Evolutionary conservation across 768 basidiomycete genomes (phyloP).

Genomic region (Lactarius trivialis): DNA sequence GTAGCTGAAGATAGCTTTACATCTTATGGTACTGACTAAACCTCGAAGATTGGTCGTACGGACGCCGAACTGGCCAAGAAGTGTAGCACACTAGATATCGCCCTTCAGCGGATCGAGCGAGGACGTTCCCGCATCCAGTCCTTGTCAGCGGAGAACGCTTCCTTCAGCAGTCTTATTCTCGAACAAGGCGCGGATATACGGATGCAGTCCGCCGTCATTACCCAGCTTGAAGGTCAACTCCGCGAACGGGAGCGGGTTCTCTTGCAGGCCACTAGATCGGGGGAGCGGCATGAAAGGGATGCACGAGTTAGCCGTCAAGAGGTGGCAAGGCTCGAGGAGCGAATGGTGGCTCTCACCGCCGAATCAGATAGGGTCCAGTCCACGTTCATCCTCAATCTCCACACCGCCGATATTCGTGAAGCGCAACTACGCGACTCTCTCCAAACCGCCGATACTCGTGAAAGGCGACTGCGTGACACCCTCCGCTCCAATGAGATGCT

Average conservation of each 20-base stretch:
- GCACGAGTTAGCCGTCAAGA: background rate
- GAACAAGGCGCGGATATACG: background rate
- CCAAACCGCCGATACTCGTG: background rate
- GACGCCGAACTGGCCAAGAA: background rate
- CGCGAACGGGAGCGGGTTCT: background rate
- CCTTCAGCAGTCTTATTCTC: background rate
- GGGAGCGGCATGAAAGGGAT: background rate
- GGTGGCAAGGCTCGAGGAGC: conserved; percentile 4
- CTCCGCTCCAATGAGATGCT: background rate
- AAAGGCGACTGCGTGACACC: background rate
- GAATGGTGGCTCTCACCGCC: background rate
- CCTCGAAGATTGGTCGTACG: background rate
- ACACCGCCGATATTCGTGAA: background rate
- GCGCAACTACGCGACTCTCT: background rate
- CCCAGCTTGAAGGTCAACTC: conserved; percentile 1
- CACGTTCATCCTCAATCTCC: background rate
- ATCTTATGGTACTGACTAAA: background rate
- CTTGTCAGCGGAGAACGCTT: conserved; percentile 1
- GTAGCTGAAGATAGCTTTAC: background rate
- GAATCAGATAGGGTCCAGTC: background rate
- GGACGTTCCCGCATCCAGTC: background rate
- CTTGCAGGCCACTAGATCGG: background rate
- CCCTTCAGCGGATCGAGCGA: background rate
- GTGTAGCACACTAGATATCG: background rate
- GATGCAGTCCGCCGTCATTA: background rate